Evolutionary conservation across 345 rosid genomes (phyloP), one percentile per base, ranked within the genome.

Genomic region (Ceriops tagal): DNA sequence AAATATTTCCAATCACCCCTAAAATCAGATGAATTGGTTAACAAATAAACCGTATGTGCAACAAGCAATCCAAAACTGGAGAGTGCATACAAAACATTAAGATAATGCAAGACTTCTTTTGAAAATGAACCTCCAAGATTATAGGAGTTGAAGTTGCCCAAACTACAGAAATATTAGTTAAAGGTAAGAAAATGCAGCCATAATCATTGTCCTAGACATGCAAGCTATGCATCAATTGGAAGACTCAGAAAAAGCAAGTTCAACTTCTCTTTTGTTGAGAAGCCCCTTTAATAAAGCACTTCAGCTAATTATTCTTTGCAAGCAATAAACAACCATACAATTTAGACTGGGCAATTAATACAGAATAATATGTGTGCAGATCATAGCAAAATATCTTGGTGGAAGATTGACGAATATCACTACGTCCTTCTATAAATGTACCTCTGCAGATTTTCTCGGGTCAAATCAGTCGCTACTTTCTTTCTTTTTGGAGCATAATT

Each of bases 381-480:
- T 13, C 18, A 59, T 27, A 60, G 73, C 37, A 37, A 56, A 26
- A 26, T 22, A 10, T 30, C 27, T 20, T 26, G 61, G 22, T 24
- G 57, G 39, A 53, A 31, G 39, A 37, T 60, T 2, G 24, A 21
- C 8, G 51, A 9, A 61, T 26, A 7, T 57, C 53, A 46, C 28
- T n/a, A 55, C 28, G 34, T 20, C 57, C 20, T 20, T 53, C 3
- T 2, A 28, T 7, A 37, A 16, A n/a, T 55, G 31, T 71, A 93
- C 98, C 87, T 88, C 74, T 86, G 96, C 22, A 92, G 68, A 89
- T 91, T 86, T 76, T 91, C 97, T 67, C 92, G 82, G 78, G 98
- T 93, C 82, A 93, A 80, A 78, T 93, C 97, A 35, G 98, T 89
- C 8, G 92, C 88, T 35, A 77, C 82, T 74, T 73, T 85, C 90